Percentiles rank a stretch among this genome's conserved stretches.
Evolutionary conservation across 352 stramenopile genomes (phyloP).

Genomic region (Phytophthora palmivora): DNA sequence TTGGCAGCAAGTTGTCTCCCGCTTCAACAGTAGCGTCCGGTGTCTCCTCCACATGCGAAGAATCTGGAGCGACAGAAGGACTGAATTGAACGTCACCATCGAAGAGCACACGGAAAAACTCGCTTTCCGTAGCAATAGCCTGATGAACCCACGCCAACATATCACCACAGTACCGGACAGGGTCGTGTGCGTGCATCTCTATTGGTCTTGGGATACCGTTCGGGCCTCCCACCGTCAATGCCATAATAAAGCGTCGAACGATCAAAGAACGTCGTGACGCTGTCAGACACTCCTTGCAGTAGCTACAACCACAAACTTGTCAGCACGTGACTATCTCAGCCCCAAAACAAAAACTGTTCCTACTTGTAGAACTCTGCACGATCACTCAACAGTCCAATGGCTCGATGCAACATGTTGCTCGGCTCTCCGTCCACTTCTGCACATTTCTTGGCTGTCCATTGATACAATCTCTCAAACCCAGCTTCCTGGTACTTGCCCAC

Average conservation of each 20-base stretch:
- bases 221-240: slow-evolving; percentile 73
- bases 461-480: slow-evolving; percentile 89
- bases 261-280: slow-evolving; percentile 60
- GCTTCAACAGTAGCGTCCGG: neutral
- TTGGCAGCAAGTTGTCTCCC: neutral
- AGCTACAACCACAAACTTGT: slow-evolving; percentile 37
- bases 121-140: slow-evolving; percentile 77
- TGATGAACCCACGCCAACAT: slow-evolving; percentile 92
- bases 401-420: slow-evolving; percentile 68
- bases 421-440: slow-evolving; percentile 70
- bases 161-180: slow-evolving; percentile 87
- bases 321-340: too few species aligned
- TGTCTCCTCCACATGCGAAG: neutral
- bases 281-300: slow-evolving; percentile 85
- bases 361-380: slow-evolving; percentile 83
- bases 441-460: slow-evolving; percentile 88
- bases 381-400: slow-evolving; percentile 70
- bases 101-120: slow-evolving; percentile 85
- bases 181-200: slow-evolving; percentile 89
- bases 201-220: slow-evolving; percentile 85
- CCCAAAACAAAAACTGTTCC: slow-evolving; percentile 3
- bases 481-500: slow-evolving; percentile 84
- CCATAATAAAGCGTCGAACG: slow-evolving; percentile 77
- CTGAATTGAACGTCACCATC: slow-evolving; percentile 60
- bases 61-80: slow-evolving; percentile 7